phyloP scores from a whole-genome alignment of 2,329 filamentous ascomycete genomes.

The Colletotrichum costaricense region DNA sequence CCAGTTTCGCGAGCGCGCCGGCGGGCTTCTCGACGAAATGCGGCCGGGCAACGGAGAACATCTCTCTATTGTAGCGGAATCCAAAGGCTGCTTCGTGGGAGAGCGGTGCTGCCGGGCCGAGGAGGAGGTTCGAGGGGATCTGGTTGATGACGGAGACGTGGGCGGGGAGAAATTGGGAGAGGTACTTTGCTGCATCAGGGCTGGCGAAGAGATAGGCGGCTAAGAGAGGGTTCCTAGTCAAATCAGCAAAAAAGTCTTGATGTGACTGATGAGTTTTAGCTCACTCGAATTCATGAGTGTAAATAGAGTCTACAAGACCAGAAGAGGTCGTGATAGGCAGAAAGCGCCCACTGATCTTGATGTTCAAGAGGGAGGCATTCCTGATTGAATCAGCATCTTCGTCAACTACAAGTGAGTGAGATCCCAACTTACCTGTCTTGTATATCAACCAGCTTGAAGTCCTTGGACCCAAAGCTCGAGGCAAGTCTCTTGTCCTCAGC shows the following conservation, averaged over 20 bases:
- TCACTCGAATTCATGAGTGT: constrained; percentile 20
- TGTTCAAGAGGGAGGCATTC: constrained; percentile 5
- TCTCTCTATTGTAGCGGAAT: constrained; percentile 27
- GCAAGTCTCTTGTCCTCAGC: constrained; percentile 41
- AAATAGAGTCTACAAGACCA: constrained; percentile 24
- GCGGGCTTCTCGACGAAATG: constrained; percentile 20
- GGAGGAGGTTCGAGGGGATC: constrained; percentile 64
- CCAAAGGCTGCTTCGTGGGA: constrained; percentile 11
- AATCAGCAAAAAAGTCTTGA: constrained; percentile 16
- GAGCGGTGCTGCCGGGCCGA: constrained; percentile 25
- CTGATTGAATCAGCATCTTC: constrained; percentile 9
- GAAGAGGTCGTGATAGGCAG: constrained; percentile 40
- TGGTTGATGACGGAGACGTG: constrained; percentile 66
- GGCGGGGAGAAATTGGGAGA: constrained; percentile 65
- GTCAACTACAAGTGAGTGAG: constrained; percentile 40
- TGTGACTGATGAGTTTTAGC: background rate
- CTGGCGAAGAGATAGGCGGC: constrained; percentile 66
- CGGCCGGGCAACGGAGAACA: constrained; percentile 30
- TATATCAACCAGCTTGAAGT: constrained; percentile 32
- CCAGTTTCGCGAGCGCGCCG: constrained; percentile 9
- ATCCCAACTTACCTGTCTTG: constrained; percentile 36
- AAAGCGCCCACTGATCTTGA: constrained; percentile 39
- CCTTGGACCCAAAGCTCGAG: constrained; percentile 28
- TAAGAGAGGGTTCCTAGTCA: constrained; percentile 38
- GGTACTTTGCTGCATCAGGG: constrained; percentile 65